Evolutionary conservation across 2,329 filamentous ascomycete species (phyloP), one percentile per base, ranked within the genome.

Genomic region (Pseudocercospora macadamiae): DNA sequence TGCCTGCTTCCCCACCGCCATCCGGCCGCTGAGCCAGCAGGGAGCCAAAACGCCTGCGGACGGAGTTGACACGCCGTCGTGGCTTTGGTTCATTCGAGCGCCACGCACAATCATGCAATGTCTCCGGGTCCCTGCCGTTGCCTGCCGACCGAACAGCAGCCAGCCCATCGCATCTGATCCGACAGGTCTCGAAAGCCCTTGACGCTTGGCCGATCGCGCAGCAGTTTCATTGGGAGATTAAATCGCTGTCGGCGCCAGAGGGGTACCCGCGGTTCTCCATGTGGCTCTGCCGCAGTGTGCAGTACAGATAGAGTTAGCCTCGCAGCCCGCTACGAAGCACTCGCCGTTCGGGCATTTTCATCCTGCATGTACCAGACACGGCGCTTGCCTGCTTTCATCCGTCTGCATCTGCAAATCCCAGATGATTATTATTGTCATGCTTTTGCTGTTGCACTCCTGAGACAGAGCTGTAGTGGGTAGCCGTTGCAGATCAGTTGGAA

Each of bases 1-100:
- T 32, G 28, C 16, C 12, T n/a, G 10, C 42, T 25, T n/a, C 42
- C 19, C 42, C 42, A 14, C 42, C 42, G 42, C 42, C 42, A 10
- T 19, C 36, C 16, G 36, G 3, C 36, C 36, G 36, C 36, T 39
- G 36, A 39, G n/a, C 16, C 36, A 39, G 36, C 36, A 37, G 36
- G 36, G 36, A 37, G 36, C n/a, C n/a, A 21, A 8, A 47, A 28
- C 44, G 25, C 16, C 10, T 16, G 16, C 7, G 7, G 39, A 45
- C 39, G 23, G 28, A 23, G 55, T 47, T 42, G 42, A 30, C 56
- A 42, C 56, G 56, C 56, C 56, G 51, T 59, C 51, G 56, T 36
- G 47, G 42, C 28, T 32, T 53, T 36, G 49, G 39, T 34, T 44
- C 54, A 25, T 12, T n/a, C 44, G 54, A 42, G 30, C 42, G 28